Percentiles rank a stretch among this genome's conserved stretches.
These are phyloP conservation scores for Solanum chiquidenum DNA, from an alignment of 257 asterid species.

Conservation along the genomic window DNA sequence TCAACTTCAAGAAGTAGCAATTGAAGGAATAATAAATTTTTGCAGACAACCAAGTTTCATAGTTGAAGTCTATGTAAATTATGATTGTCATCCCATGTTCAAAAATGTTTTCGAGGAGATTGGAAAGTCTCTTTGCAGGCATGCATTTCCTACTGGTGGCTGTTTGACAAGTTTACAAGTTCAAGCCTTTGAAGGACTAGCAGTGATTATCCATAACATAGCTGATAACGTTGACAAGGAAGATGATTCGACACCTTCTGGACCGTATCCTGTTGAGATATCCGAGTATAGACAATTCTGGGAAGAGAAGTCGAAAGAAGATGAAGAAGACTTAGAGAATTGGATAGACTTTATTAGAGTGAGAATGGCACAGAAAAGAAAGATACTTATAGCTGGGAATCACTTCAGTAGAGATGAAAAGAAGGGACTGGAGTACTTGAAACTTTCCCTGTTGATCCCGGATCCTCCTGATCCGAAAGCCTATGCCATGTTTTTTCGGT, in stretches of 20 bases:
- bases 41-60: slow-evolving; percentile 72
- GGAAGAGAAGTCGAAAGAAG: slow-evolving; percentile 57
- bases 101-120: slow-evolving; percentile 71
- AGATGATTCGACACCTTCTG: slow-evolving; percentile 45
- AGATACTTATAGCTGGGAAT: slow-evolving; percentile 64
- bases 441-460: slow-evolving; percentile 39
- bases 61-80: slow-evolving; percentile 64
- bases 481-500: slow-evolving; percentile 57
- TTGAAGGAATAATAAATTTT: slow-evolving; percentile 74
- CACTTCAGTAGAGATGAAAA: slow-evolving; percentile 72
- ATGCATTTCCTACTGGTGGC: slow-evolving; percentile 69
- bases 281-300: slow-evolving; percentile 62
- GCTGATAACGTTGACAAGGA: slow-evolving; percentile 81
- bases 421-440: slow-evolving; percentile 75
- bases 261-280: slow-evolving; percentile 63
- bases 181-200: slow-evolving; percentile 84
- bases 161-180: slow-evolving; percentile 50
- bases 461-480: slow-evolving; percentile 79
- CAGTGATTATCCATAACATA: slow-evolving; percentile 54
- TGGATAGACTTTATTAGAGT: slow-evolving; percentile 68
- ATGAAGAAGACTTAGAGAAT: slow-evolving; percentile 21
- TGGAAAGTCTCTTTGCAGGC: slow-evolving; percentile 63
- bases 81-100: slow-evolving; percentile 75
- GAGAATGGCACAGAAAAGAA: slow-evolving; percentile 69
- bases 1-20: slow-evolving; percentile 78